phyloP scores from a whole-genome alignment of 768 basidiomycete species.

The Mycena olivaceomarginata region DNA sequence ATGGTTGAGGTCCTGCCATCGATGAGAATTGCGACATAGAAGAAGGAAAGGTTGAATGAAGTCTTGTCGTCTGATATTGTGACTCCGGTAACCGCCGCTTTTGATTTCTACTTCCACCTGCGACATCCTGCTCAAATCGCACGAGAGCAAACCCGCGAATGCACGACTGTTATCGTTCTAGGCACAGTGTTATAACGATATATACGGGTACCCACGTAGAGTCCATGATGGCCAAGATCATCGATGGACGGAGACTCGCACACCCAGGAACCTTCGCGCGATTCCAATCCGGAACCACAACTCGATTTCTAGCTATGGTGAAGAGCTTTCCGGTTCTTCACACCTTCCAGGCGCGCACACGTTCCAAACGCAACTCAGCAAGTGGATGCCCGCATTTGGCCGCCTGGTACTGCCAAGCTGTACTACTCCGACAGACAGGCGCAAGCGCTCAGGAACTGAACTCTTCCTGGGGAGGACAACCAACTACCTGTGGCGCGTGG shows the following conservation, averaged over 20 bases:
- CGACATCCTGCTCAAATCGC: background rate
- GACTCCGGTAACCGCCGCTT: background rate
- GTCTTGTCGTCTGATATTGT: constrained; percentile 13
- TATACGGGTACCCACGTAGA: background rate
- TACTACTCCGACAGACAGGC: background rate
- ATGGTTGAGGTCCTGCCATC: constrained; percentile 25
- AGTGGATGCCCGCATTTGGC: constrained; percentile 11
- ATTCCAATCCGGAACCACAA: constrained; percentile 21
- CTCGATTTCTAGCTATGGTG: background rate
- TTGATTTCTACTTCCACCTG: no score
- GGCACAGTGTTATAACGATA: background rate
- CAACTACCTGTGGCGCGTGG: background rate
- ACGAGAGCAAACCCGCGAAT: background rate
- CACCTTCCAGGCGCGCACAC: background rate
- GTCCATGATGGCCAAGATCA: background rate
- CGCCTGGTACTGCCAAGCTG: background rate
- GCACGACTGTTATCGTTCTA: background rate
- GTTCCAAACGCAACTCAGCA: background rate
- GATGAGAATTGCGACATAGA: constrained; percentile 19
- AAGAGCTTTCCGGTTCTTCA: background rate
- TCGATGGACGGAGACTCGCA: constrained; percentile 14
- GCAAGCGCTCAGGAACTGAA: constrained; percentile 1
- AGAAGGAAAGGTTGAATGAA: constrained; percentile 9
- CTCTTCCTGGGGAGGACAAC: background rate
- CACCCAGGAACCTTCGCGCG: constrained; percentile 9